Evolutionary conservation across 495 filamentous ascomycete genomes (phyloP).

Genomic region (Hypoxylon lenormandii): DNA sequence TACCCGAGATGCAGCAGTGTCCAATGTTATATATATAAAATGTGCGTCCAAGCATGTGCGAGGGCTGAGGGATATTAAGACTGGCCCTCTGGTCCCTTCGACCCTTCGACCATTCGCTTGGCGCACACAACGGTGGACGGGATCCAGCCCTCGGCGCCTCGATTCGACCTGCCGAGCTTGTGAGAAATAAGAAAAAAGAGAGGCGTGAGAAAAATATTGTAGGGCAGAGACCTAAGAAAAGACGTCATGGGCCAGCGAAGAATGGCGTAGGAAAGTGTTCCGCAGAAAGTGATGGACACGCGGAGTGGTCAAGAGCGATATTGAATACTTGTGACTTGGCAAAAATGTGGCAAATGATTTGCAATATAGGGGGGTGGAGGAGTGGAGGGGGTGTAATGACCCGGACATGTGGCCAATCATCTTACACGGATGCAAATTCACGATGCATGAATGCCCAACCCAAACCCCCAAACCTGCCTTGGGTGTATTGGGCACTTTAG

Average conservation of each 20-base stretch:
- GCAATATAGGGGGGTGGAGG: conserved; percentile 42
- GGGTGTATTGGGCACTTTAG: conserved; percentile 22
- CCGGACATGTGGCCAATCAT: conserved; percentile 35
- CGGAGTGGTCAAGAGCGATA: conserved; percentile 40
- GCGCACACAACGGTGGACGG: conserved; percentile 19
- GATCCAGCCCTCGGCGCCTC: too few relatives aligned
- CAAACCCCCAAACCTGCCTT: too few relatives aligned
- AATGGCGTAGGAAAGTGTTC: conserved; percentile 34
- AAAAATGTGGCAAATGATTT: conserved; percentile 33
- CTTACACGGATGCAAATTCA: conserved; percentile 31
- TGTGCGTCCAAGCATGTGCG: conserved; percentile 20
- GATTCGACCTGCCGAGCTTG: too few relatives aligned
- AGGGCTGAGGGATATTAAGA: conserved; percentile 13
- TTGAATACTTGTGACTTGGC: conserved; percentile 37
- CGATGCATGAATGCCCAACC: conserved; percentile 37
- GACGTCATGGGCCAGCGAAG: conserved; percentile 45
- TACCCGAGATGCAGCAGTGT: conserved; percentile 36
- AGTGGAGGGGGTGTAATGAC: conserved; percentile 15
- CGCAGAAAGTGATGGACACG: conserved; percentile 30
- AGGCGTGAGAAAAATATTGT: conserved; percentile 27
- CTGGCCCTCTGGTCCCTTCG: too few relatives aligned
- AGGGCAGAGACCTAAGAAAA: conserved; percentile 47
- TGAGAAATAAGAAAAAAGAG: too few relatives aligned
- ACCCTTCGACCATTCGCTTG: too few relatives aligned
- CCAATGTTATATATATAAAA: conserved; percentile 37